phyloP scores from a whole-genome alignment of 164 flowering plant species.

The Magnolia changhungtana region DNA sequence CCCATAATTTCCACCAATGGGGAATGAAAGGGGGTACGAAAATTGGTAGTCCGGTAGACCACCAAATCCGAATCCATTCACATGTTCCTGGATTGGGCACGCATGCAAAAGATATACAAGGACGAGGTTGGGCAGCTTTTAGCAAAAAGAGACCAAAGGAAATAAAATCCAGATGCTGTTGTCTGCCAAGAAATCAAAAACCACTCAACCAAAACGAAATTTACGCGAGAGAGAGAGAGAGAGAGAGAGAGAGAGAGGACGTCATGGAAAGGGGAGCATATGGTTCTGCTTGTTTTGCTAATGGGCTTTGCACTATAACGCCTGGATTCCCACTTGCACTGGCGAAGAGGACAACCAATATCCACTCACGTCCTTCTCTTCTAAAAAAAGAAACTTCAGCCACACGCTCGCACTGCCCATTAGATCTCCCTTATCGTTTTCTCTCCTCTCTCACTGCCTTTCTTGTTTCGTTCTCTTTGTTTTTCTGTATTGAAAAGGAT shows the following conservation, averaged over 20 bases:
- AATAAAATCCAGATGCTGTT: constrained; percentile 6
- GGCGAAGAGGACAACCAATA: background rate
- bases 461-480: background rate
- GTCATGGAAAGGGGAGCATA: constrained; percentile 15
- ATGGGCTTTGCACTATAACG: background rate
- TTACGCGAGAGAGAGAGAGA: constrained; percentile 1
- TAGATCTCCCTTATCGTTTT: background rate
- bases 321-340: constrained; percentile 1
- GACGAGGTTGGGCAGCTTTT: constrained; percentile 1
- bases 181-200: constrained; percentile 10
- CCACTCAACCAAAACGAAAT: background rate
- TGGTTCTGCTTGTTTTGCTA: constrained; percentile 15
- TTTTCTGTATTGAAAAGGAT: too few species aligned
- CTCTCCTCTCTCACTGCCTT: background rate
- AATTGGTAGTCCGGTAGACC: background rate
- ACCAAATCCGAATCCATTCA: background rate
- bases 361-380: background rate
- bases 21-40: background rate
- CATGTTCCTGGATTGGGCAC: background rate
- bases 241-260: constrained; percentile 2
- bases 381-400: background rate
- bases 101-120: background rate
- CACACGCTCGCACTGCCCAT: background rate
- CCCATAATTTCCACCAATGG: background rate
- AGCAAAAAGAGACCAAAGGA: background rate